Base-by-base conservation (phyloP, 2,329 filamentous ascomycete species). In the Epichloe brachyelytri region DNA sequence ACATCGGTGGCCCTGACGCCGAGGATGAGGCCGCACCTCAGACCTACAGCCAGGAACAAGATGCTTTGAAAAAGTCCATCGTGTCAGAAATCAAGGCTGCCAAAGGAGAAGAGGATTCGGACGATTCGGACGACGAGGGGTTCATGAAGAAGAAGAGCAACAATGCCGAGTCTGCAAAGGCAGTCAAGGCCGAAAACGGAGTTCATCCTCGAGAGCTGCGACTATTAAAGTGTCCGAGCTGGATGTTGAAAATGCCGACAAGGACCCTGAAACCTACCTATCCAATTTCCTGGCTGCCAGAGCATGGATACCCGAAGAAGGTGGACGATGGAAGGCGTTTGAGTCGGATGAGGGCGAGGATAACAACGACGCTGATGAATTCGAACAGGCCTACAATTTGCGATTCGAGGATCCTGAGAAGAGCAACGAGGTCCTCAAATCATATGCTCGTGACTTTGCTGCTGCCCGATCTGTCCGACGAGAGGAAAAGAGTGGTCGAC, bases 251-350 rank as follows among this genome's bases (percentile, higher is more conserved):
- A 78, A 79, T 53, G 89, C 93, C 38, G 86, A 95, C 61, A 86
- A 88, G 65, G 83, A 98, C 63, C 93, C 91, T 0, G 91, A 97
- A 62, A 85, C 79, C 1, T 98, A 88, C 65, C 72, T 98, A n/a
- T 91, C 88, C 50, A 95, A 96, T 66, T 98, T 95, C 70, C 80
- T 98, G 78, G 79, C 85, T n/a, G 79, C 90, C 7, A 82, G 90
- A 53, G 91, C 90, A 15, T 98, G 93, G 93, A 78, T 91, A 6
- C 80, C 86, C 0, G 77, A 78, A 10, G 80, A 79, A 49, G 75
- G 74, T 41, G 74, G 79, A 20, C 77, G 78, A 41, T 89, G 87
- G 68, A 76, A 90, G 59, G 86, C 90, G 0, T 86, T 98, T 52
- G 88, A 96, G 63, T 95, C 89, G 0, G 93, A 98, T 58, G 89